Evolutionary conservation across 2,329 filamentous ascomycete genomes (phyloP).

Genomic region (Pseudonectria foliicola): DNA sequence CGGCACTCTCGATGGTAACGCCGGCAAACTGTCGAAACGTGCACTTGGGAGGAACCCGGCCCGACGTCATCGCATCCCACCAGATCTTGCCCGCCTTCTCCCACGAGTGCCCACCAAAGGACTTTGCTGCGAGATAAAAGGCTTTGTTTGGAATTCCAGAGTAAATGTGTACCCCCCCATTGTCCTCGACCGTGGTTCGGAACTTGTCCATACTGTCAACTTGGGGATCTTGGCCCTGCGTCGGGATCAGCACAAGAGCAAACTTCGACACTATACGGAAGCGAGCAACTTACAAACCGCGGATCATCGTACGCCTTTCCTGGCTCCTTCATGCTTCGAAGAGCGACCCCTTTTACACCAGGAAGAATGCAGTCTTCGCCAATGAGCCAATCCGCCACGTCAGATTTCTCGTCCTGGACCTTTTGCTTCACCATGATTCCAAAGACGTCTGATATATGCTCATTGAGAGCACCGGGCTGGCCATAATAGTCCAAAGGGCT

Average conservation of each 20-base stretch:
- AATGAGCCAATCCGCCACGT: slow-evolving; percentile 46
- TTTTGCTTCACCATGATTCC: slow-evolving; percentile 52
- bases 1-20: slow-evolving; percentile 38
- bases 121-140: slow-evolving; percentile 42
- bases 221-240: slow-evolving; percentile 45
- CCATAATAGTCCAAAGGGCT: slow-evolving; percentile 42
- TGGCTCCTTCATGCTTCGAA: slow-evolving; percentile 48
- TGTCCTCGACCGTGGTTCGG: slow-evolving; percentile 34
- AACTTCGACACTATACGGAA: neutral
- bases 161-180: slow-evolving; percentile 48
- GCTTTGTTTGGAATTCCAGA: slow-evolving; percentile 53
- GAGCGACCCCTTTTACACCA: slow-evolving; percentile 41
- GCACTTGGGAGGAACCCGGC: slow-evolving; percentile 32
- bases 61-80: slow-evolving; percentile 42
- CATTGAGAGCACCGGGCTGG: slow-evolving; percentile 49
- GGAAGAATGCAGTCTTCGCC: slow-evolving; percentile 46
- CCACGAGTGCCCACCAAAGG: slow-evolving; percentile 46
- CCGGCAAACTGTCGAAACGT: slow-evolving; percentile 44
- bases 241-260: neutral
- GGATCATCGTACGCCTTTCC: slow-evolving; percentile 47
- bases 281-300: slow-evolving; percentile 34
- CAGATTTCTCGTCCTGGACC: slow-evolving; percentile 36
- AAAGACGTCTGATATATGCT: slow-evolving; percentile 50
- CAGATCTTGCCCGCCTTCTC: slow-evolving; percentile 47
- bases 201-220: slow-evolving; percentile 40